Evolutionary conservation across 1,284 basidiomycete genomes (phyloP), one percentile per base, ranked within the genome.

Genomic region (Ganoderma leucocontextum): DNA sequence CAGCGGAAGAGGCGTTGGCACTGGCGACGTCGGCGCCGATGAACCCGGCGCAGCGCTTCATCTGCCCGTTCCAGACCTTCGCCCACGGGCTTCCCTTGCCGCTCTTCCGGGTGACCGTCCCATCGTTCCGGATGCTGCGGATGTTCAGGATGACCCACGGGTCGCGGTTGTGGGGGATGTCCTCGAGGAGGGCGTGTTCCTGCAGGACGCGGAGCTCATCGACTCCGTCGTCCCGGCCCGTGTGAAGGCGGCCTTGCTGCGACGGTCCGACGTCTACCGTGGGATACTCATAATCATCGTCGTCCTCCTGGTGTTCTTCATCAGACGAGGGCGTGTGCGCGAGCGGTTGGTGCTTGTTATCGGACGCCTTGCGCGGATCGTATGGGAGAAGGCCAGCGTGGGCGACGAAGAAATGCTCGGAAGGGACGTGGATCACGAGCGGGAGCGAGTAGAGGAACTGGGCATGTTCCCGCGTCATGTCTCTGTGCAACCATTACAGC

Each of bases 381-480:
- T 85, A 86, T 0, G 95, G 86, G 2, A 97, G 83, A 22, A 98
- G 74, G 4, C 95, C 95, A 2, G 91, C 95, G 75, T 98, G 95
- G 0, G 92, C 94, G 65, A 97, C 84, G 80, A 91, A 91, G 2
- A 90, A 81, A 76, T 96, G 93, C 7, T 93, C 85, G 0, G 86
- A 85, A 0, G 95, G 93, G n/a, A 94, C 80, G 75, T 96, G 90
- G 2, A 97, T 81, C 62, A 87, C 84, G 39, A 95, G 80, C 0
- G 96, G 95, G 0, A 95, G 81, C 10, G 85, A 81, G 44, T 86
- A 78, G 47, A 97, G 84, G 78, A 95, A 97, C 29, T 82, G 75
- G 68, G 89, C 92, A 52, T 96, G 86, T 1, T 78, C 80, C 22
- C 76, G 74, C 15, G 87, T 81, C 82, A 96, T 86, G 38, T 83